Evolutionary conservation across 352 stramenopile genomes (phyloP), one percentile per base, ranked within the genome.

Genomic region (Saprolegnia diclina): DNA sequence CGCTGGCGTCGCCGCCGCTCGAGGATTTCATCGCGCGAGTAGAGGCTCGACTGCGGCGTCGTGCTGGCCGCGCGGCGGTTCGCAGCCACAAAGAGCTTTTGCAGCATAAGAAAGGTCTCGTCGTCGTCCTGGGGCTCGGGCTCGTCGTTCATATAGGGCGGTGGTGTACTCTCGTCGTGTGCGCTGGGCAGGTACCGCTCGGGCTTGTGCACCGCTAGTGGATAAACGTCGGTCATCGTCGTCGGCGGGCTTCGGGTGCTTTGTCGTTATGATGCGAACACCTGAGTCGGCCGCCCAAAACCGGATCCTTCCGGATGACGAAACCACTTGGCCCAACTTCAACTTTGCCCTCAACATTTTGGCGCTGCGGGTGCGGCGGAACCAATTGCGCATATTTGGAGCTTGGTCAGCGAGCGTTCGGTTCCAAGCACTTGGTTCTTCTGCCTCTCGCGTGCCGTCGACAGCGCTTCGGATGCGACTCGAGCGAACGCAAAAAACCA

Each of bases 101-200:
- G 52, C 24, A 59, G 52, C 52, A 59, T 59, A 7, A 16, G 35
- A 10, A 59, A 59, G 24, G 52, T 59, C 52, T 59, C 52, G 52
- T 59, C 52, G 24, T 59, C 52, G 35, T 59, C 52, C 35, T 59
- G 24, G 35, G 52, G 52, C 52, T 59, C 52, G 35, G 13, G 13
- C 13, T 16, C 42, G 13, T n/a, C 3, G 7, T 10, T n/a, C 42
- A 48, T 48, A n/a, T 48, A 14, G 3, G 11, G 42, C 7, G 42
- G 3, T 10, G 11, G 29, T 35, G 29, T 35, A 35, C 2, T 5
- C 2, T 6, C 29, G 29, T 35, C 29, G 29, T 35, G 29, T 35
- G 29, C 29, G 29, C 29, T 35, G 29, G 29, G 13, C 13, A 48
- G 42, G 42, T 14, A 48, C 13, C 42, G 42, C 13, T 48, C 42